Evolutionary conservation across 73 alveolate genomes (phyloP), one percentile per base, ranked within the genome.

Genomic region (Stentor coeruleus): DNA sequence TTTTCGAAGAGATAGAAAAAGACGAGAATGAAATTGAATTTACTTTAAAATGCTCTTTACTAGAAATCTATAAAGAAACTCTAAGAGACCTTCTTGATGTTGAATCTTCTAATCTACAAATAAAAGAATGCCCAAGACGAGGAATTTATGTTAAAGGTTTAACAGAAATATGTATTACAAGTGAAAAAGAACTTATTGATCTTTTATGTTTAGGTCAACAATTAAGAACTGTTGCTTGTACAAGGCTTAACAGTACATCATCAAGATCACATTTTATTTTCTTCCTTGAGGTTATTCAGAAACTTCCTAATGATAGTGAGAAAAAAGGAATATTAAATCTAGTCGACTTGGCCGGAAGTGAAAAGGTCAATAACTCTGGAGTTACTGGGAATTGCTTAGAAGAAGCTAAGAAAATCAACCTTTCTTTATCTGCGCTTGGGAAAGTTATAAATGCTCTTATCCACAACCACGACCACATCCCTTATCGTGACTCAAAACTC

Each of bases 311-410:
- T 20, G 99, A 94, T 38, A 88, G 97, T 2, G 83, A 97, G 57
- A 97, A 96, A 84, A 73, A 92, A 0, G 98, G 99, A n/a, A 95
- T 93, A 84, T 91, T 97, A 30, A 95, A 90, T 82, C 94, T 94
- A 81, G 98, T 95, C 38, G 99, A 97, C 91, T 81, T 97, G 55
- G 99, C 99, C 15, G 99, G 99, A 6, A 90, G 98, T 80, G 99
- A 97, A 89, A 95, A 95, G 82, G 91, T 93, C 81, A 85, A 88
- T 33, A 92, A 93, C 83, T 90, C 98, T 0, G 97, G 97, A 4
- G 98, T 96, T 3, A 91, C 88, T 3, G 99, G 99, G 0, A 88
- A 92, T 37, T 91, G 92, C 26, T 81, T 96, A 80, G 98, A 94
- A 87, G 99, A 96, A 84, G 97, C 99, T 15, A 96, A 96, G 84